These are phyloP conservation scores for Colletotrichum orchidophilum DNA, from an alignment of 2,329 filamentous ascomycete genomes.

Conservation along the genomic window DNA sequence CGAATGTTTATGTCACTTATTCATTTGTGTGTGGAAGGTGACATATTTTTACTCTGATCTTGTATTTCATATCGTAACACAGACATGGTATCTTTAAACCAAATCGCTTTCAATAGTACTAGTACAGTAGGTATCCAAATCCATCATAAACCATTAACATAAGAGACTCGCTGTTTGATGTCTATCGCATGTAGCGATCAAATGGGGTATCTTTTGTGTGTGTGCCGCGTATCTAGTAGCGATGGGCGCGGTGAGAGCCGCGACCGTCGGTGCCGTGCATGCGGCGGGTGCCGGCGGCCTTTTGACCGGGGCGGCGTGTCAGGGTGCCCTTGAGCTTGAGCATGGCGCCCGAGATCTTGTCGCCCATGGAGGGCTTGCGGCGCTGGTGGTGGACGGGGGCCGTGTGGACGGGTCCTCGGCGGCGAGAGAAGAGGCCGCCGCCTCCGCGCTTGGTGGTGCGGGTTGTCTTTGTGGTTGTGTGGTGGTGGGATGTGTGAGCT, in stretches of 20 bases:
- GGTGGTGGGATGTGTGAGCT: conserved; percentile 36
- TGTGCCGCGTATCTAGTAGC: conserved; percentile 29
- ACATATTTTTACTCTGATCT: too few species aligned
- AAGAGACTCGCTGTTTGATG: not conserved
- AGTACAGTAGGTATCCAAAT: conserved; percentile 18
- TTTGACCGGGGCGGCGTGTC: conserved; percentile 69
- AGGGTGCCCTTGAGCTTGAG: conserved; percentile 77
- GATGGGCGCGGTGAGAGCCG: conserved; percentile 53
- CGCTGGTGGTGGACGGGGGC: conserved; percentile 68
- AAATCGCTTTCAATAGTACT: conserved; percentile 12
- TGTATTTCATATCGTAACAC: conserved; percentile 10
- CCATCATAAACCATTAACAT: conserved; percentile 8
- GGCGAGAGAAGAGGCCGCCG: conserved; percentile 50
- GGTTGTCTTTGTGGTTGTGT: conserved; percentile 29
- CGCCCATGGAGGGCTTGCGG: conserved; percentile 74
- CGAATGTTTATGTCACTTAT: too few species aligned
- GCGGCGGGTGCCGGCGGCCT: conserved; percentile 78
- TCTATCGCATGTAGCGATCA: not conserved
- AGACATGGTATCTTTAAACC: conserved; percentile 25
- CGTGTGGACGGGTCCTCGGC: conserved; percentile 37
- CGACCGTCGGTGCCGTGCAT: conserved; percentile 81
- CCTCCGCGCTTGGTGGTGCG: conserved; percentile 48
- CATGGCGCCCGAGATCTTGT: conserved; percentile 82
- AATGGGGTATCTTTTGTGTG: not conserved
- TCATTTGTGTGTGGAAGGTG: too few species aligned